Evolutionary conservation across 2,329 filamentous ascomycete genomes (phyloP).

Genomic region (Trichoderma asperellum): DNA sequence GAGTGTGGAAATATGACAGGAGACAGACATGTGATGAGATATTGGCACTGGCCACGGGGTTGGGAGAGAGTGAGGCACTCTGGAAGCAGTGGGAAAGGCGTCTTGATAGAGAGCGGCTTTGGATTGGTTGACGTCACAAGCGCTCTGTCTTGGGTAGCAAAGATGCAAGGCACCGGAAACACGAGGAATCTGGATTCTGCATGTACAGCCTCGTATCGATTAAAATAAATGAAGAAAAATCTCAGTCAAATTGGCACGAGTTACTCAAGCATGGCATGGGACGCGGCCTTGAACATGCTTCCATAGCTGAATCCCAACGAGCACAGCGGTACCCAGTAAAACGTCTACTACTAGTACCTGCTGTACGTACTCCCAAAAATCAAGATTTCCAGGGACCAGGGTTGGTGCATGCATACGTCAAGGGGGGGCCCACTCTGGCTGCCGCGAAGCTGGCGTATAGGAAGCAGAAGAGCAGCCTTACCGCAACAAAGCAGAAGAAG

Average conservation of each 20-base stretch:
- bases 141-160: not conserved
- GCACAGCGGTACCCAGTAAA: not conserved
- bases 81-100: not conserved
- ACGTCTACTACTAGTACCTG: no score
- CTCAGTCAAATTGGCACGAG: not conserved
- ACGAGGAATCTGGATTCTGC: not conserved
- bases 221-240: not conserved
- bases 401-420: constrained; percentile 24
- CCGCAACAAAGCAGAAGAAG: constrained; percentile 14
- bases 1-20: not conserved
- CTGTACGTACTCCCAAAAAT: not conserved
- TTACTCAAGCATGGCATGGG: not conserved
- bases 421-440: constrained; percentile 10
- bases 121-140: constrained; percentile 10
- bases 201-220: not conserved
- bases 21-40: not conserved
- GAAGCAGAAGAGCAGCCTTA: constrained; percentile 1
- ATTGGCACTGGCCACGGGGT: not conserved
- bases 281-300: constrained; percentile 1
- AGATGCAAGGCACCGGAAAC: not conserved
- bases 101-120: not conserved
- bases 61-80: constrained; percentile 1
- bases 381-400: constrained; percentile 23
- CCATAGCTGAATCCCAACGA: not conserved
- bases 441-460: not conserved